Percentiles rank a stretch among this genome's conserved stretches.
Evolutionary conservation across 495 filamentous ascomycete genomes (phyloP).

Genomic region (Xylaria intraflava): DNA sequence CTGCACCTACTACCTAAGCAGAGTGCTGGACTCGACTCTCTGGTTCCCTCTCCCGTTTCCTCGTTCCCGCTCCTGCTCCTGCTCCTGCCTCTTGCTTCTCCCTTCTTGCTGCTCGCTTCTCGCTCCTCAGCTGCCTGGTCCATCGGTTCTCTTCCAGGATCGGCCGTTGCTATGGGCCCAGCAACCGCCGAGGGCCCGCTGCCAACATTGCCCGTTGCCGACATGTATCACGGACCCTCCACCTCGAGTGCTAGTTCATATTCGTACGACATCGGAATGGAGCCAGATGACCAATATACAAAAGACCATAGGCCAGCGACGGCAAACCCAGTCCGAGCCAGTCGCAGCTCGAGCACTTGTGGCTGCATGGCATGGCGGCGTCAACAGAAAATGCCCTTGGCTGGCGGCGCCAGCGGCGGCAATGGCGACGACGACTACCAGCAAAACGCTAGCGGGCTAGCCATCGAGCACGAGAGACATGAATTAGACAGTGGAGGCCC

Average conservation of each 20-base stretch:
- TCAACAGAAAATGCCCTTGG: constrained; percentile 26
- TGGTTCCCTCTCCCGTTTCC: background rate
- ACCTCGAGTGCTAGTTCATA: constrained; percentile 19
- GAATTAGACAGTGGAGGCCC: constrained; percentile 10
- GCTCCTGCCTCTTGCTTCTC: background rate
- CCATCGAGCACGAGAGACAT: constrained; percentile 18
- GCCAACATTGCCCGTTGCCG: constrained; percentile 7
- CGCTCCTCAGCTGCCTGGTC: background rate
- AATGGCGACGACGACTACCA: constrained; percentile 19
- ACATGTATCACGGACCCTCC: constrained; percentile 14
- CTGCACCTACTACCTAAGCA: too few species aligned
- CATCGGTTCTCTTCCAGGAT: background rate
- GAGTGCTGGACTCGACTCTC: too few species aligned
- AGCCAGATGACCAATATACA: constrained; percentile 13
- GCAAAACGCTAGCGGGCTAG: constrained; percentile 13
- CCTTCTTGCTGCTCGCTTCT: background rate
- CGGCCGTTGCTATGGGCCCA: constrained; percentile 9
- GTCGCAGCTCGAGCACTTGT: constrained; percentile 27
- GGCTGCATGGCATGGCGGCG: constrained; percentile 29
- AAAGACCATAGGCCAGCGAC: constrained; percentile 12
- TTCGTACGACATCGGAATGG: constrained; percentile 21
- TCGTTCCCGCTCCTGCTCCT: too few species aligned
- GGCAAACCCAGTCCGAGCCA: constrained; percentile 13
- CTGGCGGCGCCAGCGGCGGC: constrained; percentile 16
- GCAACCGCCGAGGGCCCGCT: constrained; percentile 13